A percentile compares a stretch with the other conserved stretches of the same genome.
Evolutionary conservation across 352 stramenopile species (phyloP).

Genomic region (Phytophthora cactorum): DNA sequence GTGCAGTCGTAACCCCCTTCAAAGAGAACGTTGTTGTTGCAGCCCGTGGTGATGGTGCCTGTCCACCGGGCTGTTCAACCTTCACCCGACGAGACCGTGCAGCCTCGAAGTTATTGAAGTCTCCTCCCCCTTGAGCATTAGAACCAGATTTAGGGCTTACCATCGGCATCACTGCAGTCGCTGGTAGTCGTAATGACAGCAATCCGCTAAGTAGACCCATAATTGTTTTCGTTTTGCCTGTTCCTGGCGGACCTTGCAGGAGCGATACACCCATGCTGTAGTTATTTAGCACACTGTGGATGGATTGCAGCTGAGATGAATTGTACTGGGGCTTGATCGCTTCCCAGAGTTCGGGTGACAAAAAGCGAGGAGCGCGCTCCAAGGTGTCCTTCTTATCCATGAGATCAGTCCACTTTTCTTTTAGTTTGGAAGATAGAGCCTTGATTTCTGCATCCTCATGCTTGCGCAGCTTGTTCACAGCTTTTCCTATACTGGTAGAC

Average conservation of each 20-base stretch:
- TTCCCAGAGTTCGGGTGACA: constrained; percentile 69
- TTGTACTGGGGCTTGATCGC: constrained; percentile 86
- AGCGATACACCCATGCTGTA: constrained; percentile 86
- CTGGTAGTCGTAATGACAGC: constrained; percentile 63
- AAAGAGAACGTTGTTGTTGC: constrained; percentile 60
- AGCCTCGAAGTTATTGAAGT: constrained; percentile 64
- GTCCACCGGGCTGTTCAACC: constrained; percentile 10
- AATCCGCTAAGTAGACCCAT: constrained; percentile 84
- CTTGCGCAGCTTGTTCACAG: constrained; percentile 87
- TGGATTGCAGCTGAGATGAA: constrained; percentile 85
- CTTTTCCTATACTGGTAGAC: constrained; percentile 87
- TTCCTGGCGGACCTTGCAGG: constrained; percentile 96
- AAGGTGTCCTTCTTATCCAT: constrained; percentile 74
- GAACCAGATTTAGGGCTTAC: constrained; percentile 24
- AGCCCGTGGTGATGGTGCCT: constrained; percentile 7
- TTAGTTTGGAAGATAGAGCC: constrained; percentile 51
- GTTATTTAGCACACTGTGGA: constrained; percentile 89
- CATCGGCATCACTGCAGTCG: constrained; percentile 49
- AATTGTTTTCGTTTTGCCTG: constrained; percentile 95
- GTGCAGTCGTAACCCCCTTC: constrained; percentile 47
- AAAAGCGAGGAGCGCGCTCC: constrained; percentile 62
- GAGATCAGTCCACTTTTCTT: constrained; percentile 82
- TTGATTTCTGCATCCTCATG: constrained; percentile 66
- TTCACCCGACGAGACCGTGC: constrained; percentile 39
- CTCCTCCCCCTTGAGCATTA: constrained; percentile 25